Conservation (phyloP, 2,329 filamentous ascomycete genomes). For the Calonectria pseudoturangicola region DNA sequence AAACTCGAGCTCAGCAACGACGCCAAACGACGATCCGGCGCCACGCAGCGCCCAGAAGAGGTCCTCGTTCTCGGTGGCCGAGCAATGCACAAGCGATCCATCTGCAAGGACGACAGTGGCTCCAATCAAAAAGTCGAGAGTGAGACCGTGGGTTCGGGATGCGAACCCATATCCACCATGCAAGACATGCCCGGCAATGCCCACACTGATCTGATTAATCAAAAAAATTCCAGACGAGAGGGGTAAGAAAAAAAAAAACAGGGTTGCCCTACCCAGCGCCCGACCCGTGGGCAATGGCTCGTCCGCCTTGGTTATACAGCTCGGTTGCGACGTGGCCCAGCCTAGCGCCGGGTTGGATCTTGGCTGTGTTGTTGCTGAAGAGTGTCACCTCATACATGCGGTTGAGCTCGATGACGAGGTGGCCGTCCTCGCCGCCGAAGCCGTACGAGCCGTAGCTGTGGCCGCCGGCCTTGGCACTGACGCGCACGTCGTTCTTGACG, state of each 20-base stretch:
- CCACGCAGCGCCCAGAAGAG: conserved; percentile 58
- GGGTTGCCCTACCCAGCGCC: conserved; percentile 67
- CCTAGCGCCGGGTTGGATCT: conserved; percentile 66
- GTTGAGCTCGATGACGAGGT: conserved; percentile 64
- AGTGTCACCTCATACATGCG: conserved; percentile 60
- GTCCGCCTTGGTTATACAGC: conserved; percentile 61
- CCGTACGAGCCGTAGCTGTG: conserved; percentile 73
- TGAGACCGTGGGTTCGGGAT: conserved; percentile 55
- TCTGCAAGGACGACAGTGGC: conserved; percentile 56
- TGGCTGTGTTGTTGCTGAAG: conserved; percentile 45
- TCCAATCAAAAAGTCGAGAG: conserved; percentile 55
- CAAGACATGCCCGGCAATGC: conserved; percentile 54
- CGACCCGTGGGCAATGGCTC: conserved; percentile 70
- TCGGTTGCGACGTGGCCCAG: conserved; percentile 68
- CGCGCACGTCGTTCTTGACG: conserved; percentile 62
- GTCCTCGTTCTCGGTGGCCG: conserved; percentile 50
- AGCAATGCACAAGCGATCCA: conserved; percentile 50
- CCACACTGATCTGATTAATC: conserved; percentile 51
- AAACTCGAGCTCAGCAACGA: conserved; percentile 56
- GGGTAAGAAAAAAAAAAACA: not conserved
- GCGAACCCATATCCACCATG: conserved; percentile 58
- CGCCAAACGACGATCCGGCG: conserved; percentile 58
- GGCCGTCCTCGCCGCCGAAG: conserved; percentile 63
- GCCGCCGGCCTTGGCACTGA: conserved; percentile 71
- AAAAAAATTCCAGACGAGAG: not conserved